Conservation (phyloP, 208 protist genomes). For the Leptomonas pyrrhocoris region DNA sequence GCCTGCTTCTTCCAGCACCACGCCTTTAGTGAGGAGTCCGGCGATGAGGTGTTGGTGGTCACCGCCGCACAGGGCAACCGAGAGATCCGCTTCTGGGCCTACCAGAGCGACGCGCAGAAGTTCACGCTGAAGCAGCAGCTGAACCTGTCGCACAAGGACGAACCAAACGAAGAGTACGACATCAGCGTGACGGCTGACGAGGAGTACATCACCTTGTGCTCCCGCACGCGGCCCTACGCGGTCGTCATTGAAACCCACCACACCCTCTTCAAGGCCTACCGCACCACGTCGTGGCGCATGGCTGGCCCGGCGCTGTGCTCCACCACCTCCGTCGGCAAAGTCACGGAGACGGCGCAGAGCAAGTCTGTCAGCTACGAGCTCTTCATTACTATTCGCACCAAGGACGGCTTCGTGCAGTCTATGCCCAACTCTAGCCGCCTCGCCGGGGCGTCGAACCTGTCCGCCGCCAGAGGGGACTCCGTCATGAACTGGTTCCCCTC, state of each 20-base stretch:
- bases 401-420: conserved; percentile 70
- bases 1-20: conserved; percentile 81
- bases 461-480: conserved; percentile 32
- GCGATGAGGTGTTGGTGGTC: conserved; percentile 62
- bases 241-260: conserved; percentile 85
- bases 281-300: conserved; percentile 84
- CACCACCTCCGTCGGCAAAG: conserved; percentile 77
- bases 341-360: conserved; percentile 61
- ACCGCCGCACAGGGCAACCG: conserved; percentile 81
- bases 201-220: conserved; percentile 89
- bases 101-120: conserved; percentile 62
- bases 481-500: conserved; percentile 75
- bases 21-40: conserved; percentile 57
- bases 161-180: conserved; percentile 50
- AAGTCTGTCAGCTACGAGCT: conserved; percentile 82
- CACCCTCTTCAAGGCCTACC: conserved; percentile 72
- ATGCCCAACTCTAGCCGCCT: conserved; percentile 80
- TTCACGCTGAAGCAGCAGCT: conserved; percentile 88
- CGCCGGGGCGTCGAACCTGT: conserved; percentile 65
- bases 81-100: conserved; percentile 86
- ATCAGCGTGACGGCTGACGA: conserved; percentile 79
- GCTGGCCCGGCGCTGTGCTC: conserved; percentile 63
- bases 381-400: conserved; percentile 74
- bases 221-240: conserved; percentile 54
- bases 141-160: conserved; percentile 49